These are phyloP conservation scores for Chaetothyriales sp. DNA, from an alignment of 2,329 filamentous ascomycete species.

Conservation along the genomic window DNA sequence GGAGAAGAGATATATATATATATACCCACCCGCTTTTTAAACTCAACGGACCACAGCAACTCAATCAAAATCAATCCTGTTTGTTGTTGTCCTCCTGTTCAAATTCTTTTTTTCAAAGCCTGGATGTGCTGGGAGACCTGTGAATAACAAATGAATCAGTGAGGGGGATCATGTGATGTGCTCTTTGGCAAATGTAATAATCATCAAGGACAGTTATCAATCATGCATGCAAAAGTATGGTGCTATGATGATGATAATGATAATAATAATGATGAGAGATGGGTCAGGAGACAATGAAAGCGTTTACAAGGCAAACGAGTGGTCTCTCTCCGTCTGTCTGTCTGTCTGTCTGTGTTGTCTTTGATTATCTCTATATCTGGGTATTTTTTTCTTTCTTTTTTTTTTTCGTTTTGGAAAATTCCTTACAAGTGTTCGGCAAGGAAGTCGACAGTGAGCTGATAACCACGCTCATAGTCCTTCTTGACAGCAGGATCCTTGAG, in stretches of 20 bases:
- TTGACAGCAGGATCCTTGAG: slow-evolving; percentile 26
- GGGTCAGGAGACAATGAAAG: not conserved
- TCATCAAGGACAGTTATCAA: not conserved
- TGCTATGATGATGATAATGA: not conserved
- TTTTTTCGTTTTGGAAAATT: not conserved
- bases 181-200: too few relatives aligned
- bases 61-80: too few relatives aligned
- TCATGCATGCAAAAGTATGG: not conserved
- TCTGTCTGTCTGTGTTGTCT: too few relatives aligned
- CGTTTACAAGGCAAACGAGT: not conserved
- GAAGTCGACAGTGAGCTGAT: slow-evolving; percentile 27
- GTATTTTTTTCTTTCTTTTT: not conserved
- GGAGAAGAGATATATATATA: too few relatives aligned
- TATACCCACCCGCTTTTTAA: too few relatives aligned
- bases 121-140: too few relatives aligned
- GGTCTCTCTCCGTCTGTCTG: too few relatives aligned
- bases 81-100: too few relatives aligned
- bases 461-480: slow-evolving; percentile 31
- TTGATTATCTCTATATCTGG: not conserved
- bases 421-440: slow-evolving; percentile 26
- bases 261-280: not conserved
- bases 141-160: too few relatives aligned
- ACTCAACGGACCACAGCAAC: too few relatives aligned
- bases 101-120: too few relatives aligned
- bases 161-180: too few relatives aligned